phyloP scores from a whole-genome alignment of 2,329 filamentous ascomycete species.

The Stromatinia cepivora region DNA sequence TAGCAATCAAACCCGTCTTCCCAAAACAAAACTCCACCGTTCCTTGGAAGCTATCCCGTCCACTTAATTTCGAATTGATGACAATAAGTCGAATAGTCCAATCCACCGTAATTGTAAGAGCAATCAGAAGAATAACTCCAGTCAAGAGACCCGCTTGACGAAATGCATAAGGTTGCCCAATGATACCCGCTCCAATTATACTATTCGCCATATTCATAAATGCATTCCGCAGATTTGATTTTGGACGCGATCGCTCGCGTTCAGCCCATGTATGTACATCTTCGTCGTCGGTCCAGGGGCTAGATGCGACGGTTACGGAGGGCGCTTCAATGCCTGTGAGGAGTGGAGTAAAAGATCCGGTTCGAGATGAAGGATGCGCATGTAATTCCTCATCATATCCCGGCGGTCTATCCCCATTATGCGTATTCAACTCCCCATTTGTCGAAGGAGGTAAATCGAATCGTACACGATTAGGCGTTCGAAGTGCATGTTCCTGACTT shows the following conservation, averaged over 20 bases:
- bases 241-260: conserved; percentile 64
- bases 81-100: conserved; percentile 98
- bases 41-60: conserved; percentile 89
- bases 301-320: conserved; percentile 63
- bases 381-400: conserved; percentile 42
- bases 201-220: conserved; percentile 99
- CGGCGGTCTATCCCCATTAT: conserved; percentile 45
- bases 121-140: conserved; percentile 75
- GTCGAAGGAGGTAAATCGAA: conserved; percentile 39
- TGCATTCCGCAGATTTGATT: conserved; percentile 80
- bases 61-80: conserved; percentile 94
- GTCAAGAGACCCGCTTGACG: conserved; percentile 83
- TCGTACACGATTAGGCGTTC: conserved; percentile 41
- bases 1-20: conserved; percentile 81
- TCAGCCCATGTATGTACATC: conserved; percentile 53
- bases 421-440: neutral
- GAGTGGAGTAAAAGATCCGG: conserved; percentile 56
- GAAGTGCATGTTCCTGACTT: conserved; percentile 35
- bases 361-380: conserved; percentile 37
- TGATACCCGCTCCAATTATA: conserved; percentile 80
- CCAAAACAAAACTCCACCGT: conserved; percentile 97
- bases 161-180: conserved; percentile 93
- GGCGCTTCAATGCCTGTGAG: conserved; percentile 83
- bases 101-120: conserved; percentile 81
- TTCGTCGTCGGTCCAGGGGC: conserved; percentile 42